Evolutionary conservation across 2,329 filamentous ascomycete species (phyloP).

Genomic region (Leptographium procerum): DNA sequence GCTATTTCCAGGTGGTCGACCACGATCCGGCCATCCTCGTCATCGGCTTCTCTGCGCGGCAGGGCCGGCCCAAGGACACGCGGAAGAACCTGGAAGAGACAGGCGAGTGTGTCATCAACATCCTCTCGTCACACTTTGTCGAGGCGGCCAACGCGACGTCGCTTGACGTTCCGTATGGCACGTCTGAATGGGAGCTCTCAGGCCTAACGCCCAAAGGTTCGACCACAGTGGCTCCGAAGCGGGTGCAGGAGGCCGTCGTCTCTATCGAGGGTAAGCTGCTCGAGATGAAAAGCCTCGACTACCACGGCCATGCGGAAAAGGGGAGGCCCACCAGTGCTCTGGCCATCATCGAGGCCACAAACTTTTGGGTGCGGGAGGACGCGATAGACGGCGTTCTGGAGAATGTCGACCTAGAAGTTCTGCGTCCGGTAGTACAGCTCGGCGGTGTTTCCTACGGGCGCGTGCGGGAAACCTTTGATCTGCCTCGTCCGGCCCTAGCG

Average conservation of each 20-base stretch:
- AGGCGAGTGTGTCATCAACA: slow-evolving; percentile 71
- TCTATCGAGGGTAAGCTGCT: slow-evolving; percentile 71
- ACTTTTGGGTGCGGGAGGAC: slow-evolving; percentile 84
- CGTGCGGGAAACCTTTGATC: not conserved
- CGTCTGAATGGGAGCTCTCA: slow-evolving; percentile 66
- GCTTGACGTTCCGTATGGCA: slow-evolving; percentile 65
- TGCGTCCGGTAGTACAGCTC: slow-evolving; percentile 64
- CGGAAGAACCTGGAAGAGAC: slow-evolving; percentile 55
- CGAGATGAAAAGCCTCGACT: slow-evolving; percentile 69
- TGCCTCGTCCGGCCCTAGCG: too few relatives aligned
- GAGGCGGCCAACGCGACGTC: slow-evolving; percentile 74
- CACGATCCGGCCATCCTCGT: slow-evolving; percentile 82
- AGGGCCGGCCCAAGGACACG: slow-evolving; percentile 58
- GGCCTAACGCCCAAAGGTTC: slow-evolving; percentile 59
- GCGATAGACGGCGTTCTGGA: slow-evolving; percentile 67
- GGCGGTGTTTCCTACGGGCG: slow-evolving; percentile 79
- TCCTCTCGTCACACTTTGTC: slow-evolving; percentile 70
- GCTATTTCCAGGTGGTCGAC: slow-evolving; percentile 72
- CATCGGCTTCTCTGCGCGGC: slow-evolving; percentile 36
- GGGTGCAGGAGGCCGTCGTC: slow-evolving; percentile 74
- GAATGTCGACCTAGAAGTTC: slow-evolving; percentile 54
- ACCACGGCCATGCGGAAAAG: slow-evolving; percentile 22
- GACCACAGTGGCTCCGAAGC: slow-evolving; percentile 43
- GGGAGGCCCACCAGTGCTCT: not conserved
- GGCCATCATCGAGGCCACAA: slow-evolving; percentile 56